Base-by-base conservation (phyloP, 352 stramenopile species). In the Pythium volutum region DNA sequence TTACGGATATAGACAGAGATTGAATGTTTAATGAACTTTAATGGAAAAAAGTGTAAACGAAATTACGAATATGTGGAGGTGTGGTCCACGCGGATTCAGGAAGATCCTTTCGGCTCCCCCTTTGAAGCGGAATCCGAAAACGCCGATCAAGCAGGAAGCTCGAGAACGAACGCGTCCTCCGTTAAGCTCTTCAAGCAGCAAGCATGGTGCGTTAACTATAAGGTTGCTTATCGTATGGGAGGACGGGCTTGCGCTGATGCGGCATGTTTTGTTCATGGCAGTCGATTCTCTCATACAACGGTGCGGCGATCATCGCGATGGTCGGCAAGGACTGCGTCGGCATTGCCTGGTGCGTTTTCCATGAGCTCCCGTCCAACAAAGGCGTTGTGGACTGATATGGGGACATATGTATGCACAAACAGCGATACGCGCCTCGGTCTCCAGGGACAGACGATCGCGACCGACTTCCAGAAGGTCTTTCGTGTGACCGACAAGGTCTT, bases 391-490 rank as follows among this genome's bases (percentile, higher is more conserved):
- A 8, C 45, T 56, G 5, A 56, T 10, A 12, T 54, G 8, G 18
- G 49, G 14, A 53, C 1, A 9, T 48, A 6, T 38, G 51, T 51
- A 42, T 23, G 15, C n/a, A n/a, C n/a, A n/a, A n/a, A 45, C 59
- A 97, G 93, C 47, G 97, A 99, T 84, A 96, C 92, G 62, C 94
- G 97, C 64, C 79, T 99, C 42, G 98, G 98, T 41, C 83, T 97
- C 48, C 97, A 99, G 76, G 86, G 82, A 38, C 93, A 99, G 79
- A 99, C 98, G 5, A 89, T 99, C 25, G 87, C 95, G 16, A 98
- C 86, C 50, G 95, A 99, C 73, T 99, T 99, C 72, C 84, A 98
- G 69, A 99, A 99, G 79, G 93, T 99, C 53, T 99, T 99, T 81
- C 92, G 96, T 75, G 95, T 99, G 74, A 96, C 84, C 51, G 93